Base-by-base conservation (phyloP, 176 grass and related monocot genomes). In the Metroxylon sagu region DNA sequence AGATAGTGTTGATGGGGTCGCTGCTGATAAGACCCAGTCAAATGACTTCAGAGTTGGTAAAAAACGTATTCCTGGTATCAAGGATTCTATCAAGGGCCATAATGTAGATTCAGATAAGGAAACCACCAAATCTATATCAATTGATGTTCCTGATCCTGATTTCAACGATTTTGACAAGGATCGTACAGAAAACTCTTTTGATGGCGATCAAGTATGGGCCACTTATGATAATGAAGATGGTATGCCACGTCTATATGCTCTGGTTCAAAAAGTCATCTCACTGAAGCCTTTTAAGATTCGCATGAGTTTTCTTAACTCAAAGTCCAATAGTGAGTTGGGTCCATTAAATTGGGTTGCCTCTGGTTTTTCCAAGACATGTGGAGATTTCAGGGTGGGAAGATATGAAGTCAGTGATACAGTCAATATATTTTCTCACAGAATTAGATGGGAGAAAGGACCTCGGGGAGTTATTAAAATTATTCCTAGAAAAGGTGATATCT, bases 141-240 rank as follows among this genome's bases (percentile, higher is more conserved):
- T 95, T 59, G 83, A 97, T 85, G 92, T 97, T 29, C 92, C 92
- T 49, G 92, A 97, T 59, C 87, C 92, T 18, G 87, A 97, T 53
- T 97, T 97, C 78, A 78, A 87, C 65, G 92, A 91, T 74, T 97
- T 97, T 77, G 87, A 97, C 60, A 89, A 89, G 67, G 83, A 97
- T 74, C 83, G 92, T n/a, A 76, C 76, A 12, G 92, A 91, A 61
- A 82, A 54, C 61, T 70, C 81, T 75, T 97, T 97, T 74, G 78
- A 86, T 74, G 62, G 64, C 49, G 83, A 95, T 65, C 90, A 95
- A 58, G 87, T 95, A 61, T 95, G 90, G 90, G 90, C 90, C 58
- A 71, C 80, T 18, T 90, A 95, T 81, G 92, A 97, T 57, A 84
- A 79, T 21, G 92, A 97, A 72, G 92, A 97, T 85, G 92, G 92